Evolutionary conservation across 108 stramenopile species (phyloP).

Genomic region (Pseudonitzschia multiseries): DNA sequence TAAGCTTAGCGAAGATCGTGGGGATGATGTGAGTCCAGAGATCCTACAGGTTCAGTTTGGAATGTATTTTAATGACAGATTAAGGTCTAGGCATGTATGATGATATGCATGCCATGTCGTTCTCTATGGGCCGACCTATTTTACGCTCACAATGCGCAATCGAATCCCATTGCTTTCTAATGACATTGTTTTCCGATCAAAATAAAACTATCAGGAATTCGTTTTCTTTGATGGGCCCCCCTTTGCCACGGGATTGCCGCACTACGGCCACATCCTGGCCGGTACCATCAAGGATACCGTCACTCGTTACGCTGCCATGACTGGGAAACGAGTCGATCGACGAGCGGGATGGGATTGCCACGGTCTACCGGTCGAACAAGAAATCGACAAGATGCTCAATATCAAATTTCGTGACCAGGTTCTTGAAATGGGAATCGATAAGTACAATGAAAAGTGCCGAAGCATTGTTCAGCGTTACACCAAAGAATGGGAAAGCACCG

Average conservation of each 20-base stretch:
- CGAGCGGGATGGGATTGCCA: conserved; percentile 99
- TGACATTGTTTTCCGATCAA: background rate
- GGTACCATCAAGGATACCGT: conserved; percentile 99
- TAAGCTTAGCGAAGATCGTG: conserved; percentile 62
- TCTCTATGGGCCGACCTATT: background rate
- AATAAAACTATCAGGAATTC: conserved; percentile 53
- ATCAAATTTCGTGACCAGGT: conserved; percentile 96
- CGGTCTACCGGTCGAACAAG: conserved; percentile 98
- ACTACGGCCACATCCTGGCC: conserved; percentile 99
- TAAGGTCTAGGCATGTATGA: too few relatives aligned
- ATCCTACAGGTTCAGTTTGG: background rate
- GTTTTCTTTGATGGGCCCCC: conserved; percentile 99
- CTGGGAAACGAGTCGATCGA: conserved; percentile 89
- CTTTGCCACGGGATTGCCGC: conserved; percentile 98
- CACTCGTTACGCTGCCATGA: conserved; percentile 96
- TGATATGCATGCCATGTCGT: background rate
- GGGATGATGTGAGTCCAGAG: conserved; percentile 66
- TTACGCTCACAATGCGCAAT: background rate
- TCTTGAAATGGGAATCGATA: conserved; percentile 94
- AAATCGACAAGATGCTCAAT: conserved; percentile 95
- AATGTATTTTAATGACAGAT: too few relatives aligned
- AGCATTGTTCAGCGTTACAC: conserved; percentile 95
- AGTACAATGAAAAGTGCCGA: conserved; percentile 97
- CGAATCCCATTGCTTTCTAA: background rate
- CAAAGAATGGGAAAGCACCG: conserved; percentile 95